A percentile compares a stretch with the other conserved stretches of the same genome.
phyloP scores from a whole-genome alignment of 2,329 filamentous ascomycete species.

The Pseudocercospora macadamiae region DNA sequence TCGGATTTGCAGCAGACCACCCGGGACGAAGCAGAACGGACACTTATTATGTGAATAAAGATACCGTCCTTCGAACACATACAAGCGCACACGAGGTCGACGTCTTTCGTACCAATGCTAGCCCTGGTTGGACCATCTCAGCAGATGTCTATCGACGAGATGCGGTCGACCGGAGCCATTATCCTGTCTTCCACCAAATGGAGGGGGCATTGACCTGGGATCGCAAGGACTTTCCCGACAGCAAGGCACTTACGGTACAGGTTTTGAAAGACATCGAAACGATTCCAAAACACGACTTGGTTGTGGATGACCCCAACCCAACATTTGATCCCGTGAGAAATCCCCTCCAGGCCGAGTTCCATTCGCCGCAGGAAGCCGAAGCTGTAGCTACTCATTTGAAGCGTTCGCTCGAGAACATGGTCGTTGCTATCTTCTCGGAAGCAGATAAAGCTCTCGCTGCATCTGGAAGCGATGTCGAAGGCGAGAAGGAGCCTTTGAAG shows the following conservation, averaged over 20 bases:
- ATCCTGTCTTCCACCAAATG: conserved; percentile 98
- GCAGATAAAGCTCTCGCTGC: conserved; percentile 67
- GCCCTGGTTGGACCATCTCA: conserved; percentile 82
- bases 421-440: conserved; percentile 82
- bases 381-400: conserved; percentile 86
- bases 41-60: conserved; percentile 90
- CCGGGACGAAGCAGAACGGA: conserved; percentile 85
- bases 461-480: conserved; percentile 38
- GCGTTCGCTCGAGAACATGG: conserved; percentile 83
- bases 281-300: conserved; percentile 73
- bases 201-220: conserved; percentile 93
- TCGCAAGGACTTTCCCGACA: conserved; percentile 58
- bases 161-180: conserved; percentile 92
- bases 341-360: conserved; percentile 73
- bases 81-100: conserved; percentile 92
- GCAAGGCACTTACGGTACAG: conserved; percentile 60
- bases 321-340: conserved; percentile 77
- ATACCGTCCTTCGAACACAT: conserved; percentile 86
- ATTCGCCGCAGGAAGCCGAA: conserved; percentile 76
- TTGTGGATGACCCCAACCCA: conserved; percentile 82
- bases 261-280: conserved; percentile 71
- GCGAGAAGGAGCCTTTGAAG: conserved; percentile 69
- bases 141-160: conserved; percentile 96
- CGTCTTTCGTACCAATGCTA: conserved; percentile 72
- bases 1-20: conserved; percentile 87